These are phyloP conservation scores for Boletellus ananas DNA, from an alignment of 768 basidiomycete species.

Conservation along the genomic window DNA sequence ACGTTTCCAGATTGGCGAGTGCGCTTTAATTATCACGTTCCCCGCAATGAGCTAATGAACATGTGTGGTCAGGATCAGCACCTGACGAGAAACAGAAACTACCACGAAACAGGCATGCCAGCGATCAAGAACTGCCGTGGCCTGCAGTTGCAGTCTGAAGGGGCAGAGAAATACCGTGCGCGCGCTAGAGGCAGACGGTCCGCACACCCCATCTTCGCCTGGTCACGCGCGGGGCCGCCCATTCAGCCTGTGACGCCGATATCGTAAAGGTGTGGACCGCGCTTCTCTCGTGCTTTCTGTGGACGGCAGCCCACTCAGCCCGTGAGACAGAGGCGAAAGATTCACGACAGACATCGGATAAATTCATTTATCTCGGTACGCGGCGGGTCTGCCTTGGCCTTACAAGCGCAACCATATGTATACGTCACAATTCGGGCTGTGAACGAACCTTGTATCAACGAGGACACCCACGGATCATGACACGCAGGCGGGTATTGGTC, in stretches of 20 bases:
- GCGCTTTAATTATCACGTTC: constrained; percentile 20
- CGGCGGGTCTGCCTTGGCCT: neutral
- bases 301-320: neutral
- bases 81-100: neutral
- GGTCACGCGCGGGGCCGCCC: constrained; percentile 8
- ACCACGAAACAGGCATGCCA: neutral
- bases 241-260: constrained; percentile 7
- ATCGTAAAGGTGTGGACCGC: constrained; percentile 4
- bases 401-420: neutral
- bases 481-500: neutral
- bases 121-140: neutral
- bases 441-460: neutral
- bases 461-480: constrained; percentile 6
- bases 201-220: constrained; percentile 4
- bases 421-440: constrained; percentile 5
- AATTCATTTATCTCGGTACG: constrained; percentile 11
- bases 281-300: constrained; percentile 1
- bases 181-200: constrained; percentile 3
- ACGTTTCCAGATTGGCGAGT: constrained; percentile 12
- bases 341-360: constrained; percentile 6
- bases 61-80: constrained; percentile 15
- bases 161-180: neutral
- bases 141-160: neutral
- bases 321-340: constrained; percentile 8
- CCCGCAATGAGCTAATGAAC: constrained; percentile 23